Evolutionary conservation across 192 early-diverging fungal genomes (phyloP).

Genomic region (Coemansia sp.): DNA sequence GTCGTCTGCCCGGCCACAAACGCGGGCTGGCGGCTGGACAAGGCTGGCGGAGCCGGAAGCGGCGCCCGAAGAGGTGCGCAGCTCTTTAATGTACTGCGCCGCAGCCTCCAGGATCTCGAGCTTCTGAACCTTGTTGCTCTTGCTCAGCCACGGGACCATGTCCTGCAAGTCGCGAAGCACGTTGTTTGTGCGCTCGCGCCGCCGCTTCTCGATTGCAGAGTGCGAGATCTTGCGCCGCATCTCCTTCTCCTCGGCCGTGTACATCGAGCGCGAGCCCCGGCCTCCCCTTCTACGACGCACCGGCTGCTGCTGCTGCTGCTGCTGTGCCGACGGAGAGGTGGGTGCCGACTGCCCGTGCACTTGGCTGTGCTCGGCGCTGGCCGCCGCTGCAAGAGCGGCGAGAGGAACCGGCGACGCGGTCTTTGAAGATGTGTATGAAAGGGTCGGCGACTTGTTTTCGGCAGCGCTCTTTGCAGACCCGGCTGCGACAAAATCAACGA

Average conservation of each 20-base stretch:
- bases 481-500: slow-evolving; percentile 11
- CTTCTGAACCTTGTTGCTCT: slow-evolving; percentile 37
- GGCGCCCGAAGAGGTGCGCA: slow-evolving; percentile 8
- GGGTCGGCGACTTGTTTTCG: slow-evolving; percentile 26
- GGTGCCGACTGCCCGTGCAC: not conserved
- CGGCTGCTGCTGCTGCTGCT: slow-evolving; percentile 8
- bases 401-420: slow-evolving; percentile 34
- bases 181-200: slow-evolving; percentile 84
- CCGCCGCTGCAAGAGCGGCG: slow-evolving; percentile 15
- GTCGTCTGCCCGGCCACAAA: not conserved
- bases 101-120: slow-evolving; percentile 36
- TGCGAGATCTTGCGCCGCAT: slow-evolving; percentile 78
- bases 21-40: not conserved
- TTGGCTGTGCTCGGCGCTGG: not conserved
- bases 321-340: not conserved
- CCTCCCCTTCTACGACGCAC: slow-evolving; percentile 10
- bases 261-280: slow-evolving; percentile 32
- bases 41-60: not conserved
- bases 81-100: slow-evolving; percentile 33
- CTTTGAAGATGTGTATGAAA: slow-evolving; percentile 25
- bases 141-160: slow-evolving; percentile 62
- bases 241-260: slow-evolving; percentile 57
- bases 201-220: slow-evolving; percentile 76
- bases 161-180: slow-evolving; percentile 74
- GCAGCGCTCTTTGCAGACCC: not conserved